phyloP scores from a whole-genome alignment of 23 red algal species.

The Pyropia yezoensis region DNA sequence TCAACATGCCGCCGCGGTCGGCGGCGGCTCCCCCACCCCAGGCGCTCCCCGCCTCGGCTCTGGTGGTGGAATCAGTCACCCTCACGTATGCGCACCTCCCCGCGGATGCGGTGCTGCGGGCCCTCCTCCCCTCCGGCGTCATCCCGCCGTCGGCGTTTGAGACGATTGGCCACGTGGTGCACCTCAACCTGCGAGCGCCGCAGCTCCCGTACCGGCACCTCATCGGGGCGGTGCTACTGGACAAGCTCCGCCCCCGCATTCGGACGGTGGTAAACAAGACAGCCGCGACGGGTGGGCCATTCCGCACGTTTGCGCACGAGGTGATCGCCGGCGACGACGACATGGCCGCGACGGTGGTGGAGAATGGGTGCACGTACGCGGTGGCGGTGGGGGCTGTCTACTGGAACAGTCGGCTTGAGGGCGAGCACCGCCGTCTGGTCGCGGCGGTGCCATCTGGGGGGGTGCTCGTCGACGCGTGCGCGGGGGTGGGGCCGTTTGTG shows the following conservation, averaged over 20 bases:
- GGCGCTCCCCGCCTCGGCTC: neutral
- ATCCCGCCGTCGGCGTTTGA: conserved; percentile 74
- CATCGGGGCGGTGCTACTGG: conserved; percentile 69
- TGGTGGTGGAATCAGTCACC: conserved; percentile 8
- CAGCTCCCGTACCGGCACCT: conserved; percentile 43
- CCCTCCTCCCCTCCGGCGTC: conserved; percentile 24
- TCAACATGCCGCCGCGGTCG: neutral
- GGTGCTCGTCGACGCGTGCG: conserved; percentile 84
- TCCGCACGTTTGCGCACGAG: conserved; percentile 86
- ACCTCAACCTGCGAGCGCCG: conserved; percentile 76
- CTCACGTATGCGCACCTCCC: conserved; percentile 38
- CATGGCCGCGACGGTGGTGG: conserved; percentile 47
- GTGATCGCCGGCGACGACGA: conserved; percentile 58
- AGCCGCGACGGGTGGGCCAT: conserved; percentile 59
- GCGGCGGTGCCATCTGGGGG: conserved; percentile 8
- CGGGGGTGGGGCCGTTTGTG: conserved; percentile 93
- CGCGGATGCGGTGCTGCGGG: conserved; percentile 22
- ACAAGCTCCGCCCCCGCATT: conserved; percentile 60
- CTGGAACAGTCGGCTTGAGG: conserved; percentile 96
- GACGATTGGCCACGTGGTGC: conserved; percentile 64
- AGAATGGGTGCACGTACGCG: conserved; percentile 80
- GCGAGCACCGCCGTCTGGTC: conserved; percentile 75
- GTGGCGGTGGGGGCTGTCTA: conserved; percentile 75
- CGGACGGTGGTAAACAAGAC: conserved; percentile 91
- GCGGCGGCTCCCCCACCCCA: too few relatives aligned